Conservation (phyloP, 805 yeast genomes). For the Candida silvicultrix region DNA sequence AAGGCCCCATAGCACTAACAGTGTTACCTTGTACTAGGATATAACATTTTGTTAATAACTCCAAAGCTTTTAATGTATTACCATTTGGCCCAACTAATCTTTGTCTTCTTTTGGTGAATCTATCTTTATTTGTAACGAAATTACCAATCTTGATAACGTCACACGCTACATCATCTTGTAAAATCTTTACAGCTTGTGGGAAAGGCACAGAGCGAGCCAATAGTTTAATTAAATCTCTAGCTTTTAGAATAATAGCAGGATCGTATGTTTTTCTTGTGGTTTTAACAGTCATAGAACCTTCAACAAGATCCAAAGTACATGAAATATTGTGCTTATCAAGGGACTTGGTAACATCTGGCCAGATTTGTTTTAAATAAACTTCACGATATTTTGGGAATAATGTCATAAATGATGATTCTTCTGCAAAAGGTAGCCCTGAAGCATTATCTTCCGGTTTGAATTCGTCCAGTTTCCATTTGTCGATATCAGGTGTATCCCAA, state of each 20-base stretch:
- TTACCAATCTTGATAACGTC: conserved; percentile 95
- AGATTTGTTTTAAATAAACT: conserved; percentile 75
- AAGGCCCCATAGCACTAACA: conserved; percentile 96
- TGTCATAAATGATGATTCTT: conserved; percentile 92
- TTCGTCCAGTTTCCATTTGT: conserved; percentile 86
- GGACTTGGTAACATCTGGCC: conserved; percentile 89
- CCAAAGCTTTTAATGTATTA: conserved; percentile 92
- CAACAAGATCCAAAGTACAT: conserved; percentile 86
- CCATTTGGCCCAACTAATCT: conserved; percentile 96
- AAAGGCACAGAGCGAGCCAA: conserved; percentile 95
- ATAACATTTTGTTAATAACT: conserved; percentile 90
- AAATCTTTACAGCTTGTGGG: conserved; percentile 89
- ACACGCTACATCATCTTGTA: conserved; percentile 91
- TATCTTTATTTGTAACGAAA: conserved; percentile 81
- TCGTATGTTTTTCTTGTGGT: conserved; percentile 95
- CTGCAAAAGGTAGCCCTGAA: conserved; percentile 85
- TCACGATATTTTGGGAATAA: conserved; percentile 96
- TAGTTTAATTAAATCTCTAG: conserved; percentile 89
- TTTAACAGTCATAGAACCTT: conserved; percentile 95
- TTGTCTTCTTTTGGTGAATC: conserved; percentile 94
- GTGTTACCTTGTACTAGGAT: conserved; percentile 96
- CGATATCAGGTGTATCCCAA: conserved; percentile 94
- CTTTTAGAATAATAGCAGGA: conserved; percentile 89
- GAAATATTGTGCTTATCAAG: conserved; percentile 68
- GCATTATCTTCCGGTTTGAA: conserved; percentile 86